Conservation (phyloP, 2,329 filamentous ascomycete genomes). For the Talaromyces sp. region DNA sequence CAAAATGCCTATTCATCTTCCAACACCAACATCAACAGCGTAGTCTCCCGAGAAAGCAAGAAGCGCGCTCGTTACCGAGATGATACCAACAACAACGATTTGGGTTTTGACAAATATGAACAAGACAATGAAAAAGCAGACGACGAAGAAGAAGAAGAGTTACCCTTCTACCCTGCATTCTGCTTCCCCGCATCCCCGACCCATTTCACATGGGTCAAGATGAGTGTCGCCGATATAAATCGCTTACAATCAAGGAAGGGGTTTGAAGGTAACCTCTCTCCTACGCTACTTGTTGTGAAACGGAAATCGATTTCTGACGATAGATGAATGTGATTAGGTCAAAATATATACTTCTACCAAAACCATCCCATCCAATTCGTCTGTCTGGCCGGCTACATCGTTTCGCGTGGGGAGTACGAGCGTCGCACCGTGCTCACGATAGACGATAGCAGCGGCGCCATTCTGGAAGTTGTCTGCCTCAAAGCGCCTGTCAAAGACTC, state of each 20-base stretch:
- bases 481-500: conserved; percentile 20
- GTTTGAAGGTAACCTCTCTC: conserved; percentile 45
- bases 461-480: conserved; percentile 51
- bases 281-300: too few relatives aligned
- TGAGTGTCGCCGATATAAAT: conserved; percentile 53
- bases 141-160: not conserved
- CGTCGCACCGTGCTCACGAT: conserved; percentile 51
- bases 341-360: conserved; percentile 58
- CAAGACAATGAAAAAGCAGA: not conserved
- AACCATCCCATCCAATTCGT: conserved; percentile 76
- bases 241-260: conserved; percentile 43
- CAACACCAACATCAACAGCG: conserved; percentile 5
- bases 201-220: conserved; percentile 58
- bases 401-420: conserved; percentile 54
- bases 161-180: conserved; percentile 52
- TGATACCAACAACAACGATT: not conserved
- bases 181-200: conserved; percentile 59
- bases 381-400: conserved; percentile 64
- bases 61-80: conserved; percentile 11
- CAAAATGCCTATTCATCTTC: conserved; percentile 11
- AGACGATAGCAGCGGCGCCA: conserved; percentile 58
- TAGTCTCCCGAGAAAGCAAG: not conserved
- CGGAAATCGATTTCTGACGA: not conserved
- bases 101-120: not conserved
- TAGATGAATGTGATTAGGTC: conserved; percentile 33